These are phyloP conservation scores for Cinchona pubescens DNA, from an alignment of 257 asterid species.

Conservation along the genomic window DNA sequence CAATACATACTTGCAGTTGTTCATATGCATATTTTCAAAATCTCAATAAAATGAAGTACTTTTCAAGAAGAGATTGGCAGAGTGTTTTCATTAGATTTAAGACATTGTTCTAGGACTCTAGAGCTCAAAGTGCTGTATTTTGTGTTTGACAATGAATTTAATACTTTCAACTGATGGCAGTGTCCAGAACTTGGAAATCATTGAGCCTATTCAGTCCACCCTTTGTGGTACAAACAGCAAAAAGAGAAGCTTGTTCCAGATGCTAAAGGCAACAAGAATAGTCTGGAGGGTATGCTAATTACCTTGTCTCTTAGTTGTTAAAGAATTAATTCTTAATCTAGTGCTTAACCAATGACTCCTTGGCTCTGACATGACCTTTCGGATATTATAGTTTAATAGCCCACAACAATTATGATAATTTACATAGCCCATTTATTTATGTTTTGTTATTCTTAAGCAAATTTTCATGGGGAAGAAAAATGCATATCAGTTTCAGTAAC, in stretches of 20 bases:
- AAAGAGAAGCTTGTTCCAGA: slow-evolving; percentile 89
- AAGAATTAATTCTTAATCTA: not conserved
- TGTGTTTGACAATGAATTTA: not conserved
- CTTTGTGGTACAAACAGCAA: slow-evolving; percentile 72
- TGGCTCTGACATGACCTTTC: not conserved
- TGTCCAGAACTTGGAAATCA: slow-evolving; percentile 91
- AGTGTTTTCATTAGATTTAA: not conserved
- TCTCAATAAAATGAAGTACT: not conserved
- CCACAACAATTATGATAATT: not conserved
- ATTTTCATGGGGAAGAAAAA: not conserved
- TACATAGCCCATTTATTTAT: too few species aligned
- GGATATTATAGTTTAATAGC: not conserved
- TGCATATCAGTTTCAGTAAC: not conserved
- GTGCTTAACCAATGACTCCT: not conserved
- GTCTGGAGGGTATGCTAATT: slow-evolving; percentile 81
- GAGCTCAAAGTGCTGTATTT: not conserved
- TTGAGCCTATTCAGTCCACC: slow-evolving; percentile 79
- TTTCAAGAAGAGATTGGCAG: slow-evolving; percentile 4
- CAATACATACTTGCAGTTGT: not conserved
- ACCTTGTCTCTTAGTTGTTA: slow-evolving; percentile 18
- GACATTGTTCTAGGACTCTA: slow-evolving; percentile 4
- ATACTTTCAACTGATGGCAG: slow-evolving; percentile 48
- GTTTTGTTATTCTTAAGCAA: too few species aligned
- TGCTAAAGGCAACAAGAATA: slow-evolving; percentile 93
- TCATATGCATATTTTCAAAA: not conserved